Evolutionary conservation across 306 rosid genomes (phyloP).

Genomic region (Acacia confusa): DNA sequence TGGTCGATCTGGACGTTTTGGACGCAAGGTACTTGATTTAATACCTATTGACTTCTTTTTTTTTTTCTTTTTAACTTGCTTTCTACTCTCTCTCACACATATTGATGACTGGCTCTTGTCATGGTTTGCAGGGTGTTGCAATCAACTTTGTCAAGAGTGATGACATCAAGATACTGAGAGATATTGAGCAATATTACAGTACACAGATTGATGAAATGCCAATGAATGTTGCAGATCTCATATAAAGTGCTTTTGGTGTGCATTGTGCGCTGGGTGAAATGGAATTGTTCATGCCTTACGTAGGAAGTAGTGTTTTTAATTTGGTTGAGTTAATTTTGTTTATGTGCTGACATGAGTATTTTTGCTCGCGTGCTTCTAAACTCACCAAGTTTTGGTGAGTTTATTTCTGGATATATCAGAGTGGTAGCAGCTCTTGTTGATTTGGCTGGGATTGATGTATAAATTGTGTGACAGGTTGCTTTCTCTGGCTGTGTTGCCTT

Average conservation of each 20-base stretch:
- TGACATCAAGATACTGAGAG: constrained; percentile 93
- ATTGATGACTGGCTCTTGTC: neutral
- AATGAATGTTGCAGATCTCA: constrained; percentile 95
- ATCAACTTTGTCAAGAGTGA: constrained; percentile 96
- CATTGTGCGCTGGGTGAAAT: constrained; percentile 39
- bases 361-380: neutral
- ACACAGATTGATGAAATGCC: constrained; percentile 99
- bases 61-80: neutral
- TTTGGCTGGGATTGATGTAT: constrained; percentile 32
- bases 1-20: constrained; percentile 99
- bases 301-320: constrained; percentile 29
- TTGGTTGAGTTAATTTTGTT: constrained; percentile 14
- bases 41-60: neutral
- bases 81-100: neutral
- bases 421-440: constrained; percentile 3
- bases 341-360: neutral
- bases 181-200: constrained; percentile 94
- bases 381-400: constrained; percentile 18
- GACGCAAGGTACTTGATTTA: constrained; percentile 75
- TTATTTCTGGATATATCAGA: constrained; percentile 17
- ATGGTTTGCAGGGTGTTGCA: constrained; percentile 87
- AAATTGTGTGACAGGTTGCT: constrained; percentile 36
- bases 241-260: constrained; percentile 37
- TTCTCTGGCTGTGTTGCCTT: constrained; percentile 21
- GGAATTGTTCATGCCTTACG: constrained; percentile 22